A percentile compares a stretch with the other conserved stretches of the same genome.
Evolutionary conservation across 2,329 filamentous ascomycete genomes (phyloP).

Genomic region (Alternaria triticina): DNA sequence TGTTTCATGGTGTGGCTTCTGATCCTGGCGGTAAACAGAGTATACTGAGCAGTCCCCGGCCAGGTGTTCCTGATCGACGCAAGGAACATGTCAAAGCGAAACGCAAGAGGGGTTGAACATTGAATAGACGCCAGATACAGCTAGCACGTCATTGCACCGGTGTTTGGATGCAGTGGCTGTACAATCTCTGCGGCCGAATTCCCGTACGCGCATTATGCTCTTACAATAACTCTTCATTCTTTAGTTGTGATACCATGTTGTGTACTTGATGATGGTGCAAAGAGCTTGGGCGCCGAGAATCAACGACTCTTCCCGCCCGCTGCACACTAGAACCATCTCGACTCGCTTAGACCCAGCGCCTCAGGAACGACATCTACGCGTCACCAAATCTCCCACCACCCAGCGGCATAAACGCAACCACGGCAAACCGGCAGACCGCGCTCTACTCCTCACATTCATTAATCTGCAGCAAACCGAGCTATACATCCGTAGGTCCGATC

Average conservation of each 20-base stretch:
- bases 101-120: constrained; percentile 13
- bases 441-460: neutral
- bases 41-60: neutral
- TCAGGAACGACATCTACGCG: neutral
- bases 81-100: constrained; percentile 22
- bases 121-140: neutral
- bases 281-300: neutral
- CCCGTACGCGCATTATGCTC: neutral
- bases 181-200: neutral
- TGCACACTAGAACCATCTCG: neutral
- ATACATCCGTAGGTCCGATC: neutral
- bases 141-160: neutral
- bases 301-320: neutral
- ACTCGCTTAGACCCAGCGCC: constrained; percentile 1
- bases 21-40: constrained; percentile 9
- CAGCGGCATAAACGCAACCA: neutral
- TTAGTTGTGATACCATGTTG: neutral
- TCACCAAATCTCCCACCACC: constrained; percentile 4
- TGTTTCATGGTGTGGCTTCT: constrained; percentile 17
- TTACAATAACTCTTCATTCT: neutral
- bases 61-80: constrained; percentile 23
- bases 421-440: neutral
- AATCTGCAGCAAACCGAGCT: neutral
- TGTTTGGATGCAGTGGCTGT: neutral
- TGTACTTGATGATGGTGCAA: neutral